phyloP scores from a whole-genome alignment of 2,329 filamentous ascomycete genomes.

The Cordyceps pruinosa region DNA sequence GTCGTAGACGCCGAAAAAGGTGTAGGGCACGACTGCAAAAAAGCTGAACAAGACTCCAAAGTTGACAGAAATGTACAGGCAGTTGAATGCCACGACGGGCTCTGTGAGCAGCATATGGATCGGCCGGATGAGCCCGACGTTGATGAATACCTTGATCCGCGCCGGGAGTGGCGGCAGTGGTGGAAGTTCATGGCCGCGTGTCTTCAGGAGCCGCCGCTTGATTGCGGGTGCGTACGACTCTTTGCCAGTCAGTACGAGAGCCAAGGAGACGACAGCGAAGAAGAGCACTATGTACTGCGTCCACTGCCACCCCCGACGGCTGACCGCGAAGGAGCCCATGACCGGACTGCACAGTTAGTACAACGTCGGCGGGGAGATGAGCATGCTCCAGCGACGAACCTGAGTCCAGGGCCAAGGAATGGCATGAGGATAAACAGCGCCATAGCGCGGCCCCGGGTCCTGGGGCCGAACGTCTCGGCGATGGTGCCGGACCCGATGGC shows the following conservation, averaged over 20 bases:
- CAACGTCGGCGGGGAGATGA: not conserved
- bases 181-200: conserved; percentile 25
- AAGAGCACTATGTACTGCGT: conserved; percentile 45
- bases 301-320: conserved; percentile 45
- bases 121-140: conserved; percentile 41
- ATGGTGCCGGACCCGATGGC: conserved; percentile 44
- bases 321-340: conserved; percentile 41
- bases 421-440: conserved; percentile 43
- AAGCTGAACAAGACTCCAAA: conserved; percentile 48
- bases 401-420: conserved; percentile 45
- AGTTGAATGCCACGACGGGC: conserved; percentile 53
- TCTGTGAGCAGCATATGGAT: conserved; percentile 54
- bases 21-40: conserved; percentile 44
- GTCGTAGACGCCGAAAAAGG: conserved; percentile 37
- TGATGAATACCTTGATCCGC: conserved; percentile 29
- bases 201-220: conserved; percentile 30
- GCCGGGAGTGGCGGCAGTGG: conserved; percentile 18
- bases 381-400: conserved; percentile 28
- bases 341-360: conserved; percentile 32
- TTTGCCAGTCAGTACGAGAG: conserved; percentile 33
- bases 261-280: conserved; percentile 32
- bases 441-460: conserved; percentile 35
- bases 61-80: conserved; percentile 42
- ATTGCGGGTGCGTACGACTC: conserved; percentile 53
- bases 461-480: conserved; percentile 39